phyloP scores from a whole-genome alignment of 2,329 filamentous ascomycete species.

The Xylaria sp. region DNA sequence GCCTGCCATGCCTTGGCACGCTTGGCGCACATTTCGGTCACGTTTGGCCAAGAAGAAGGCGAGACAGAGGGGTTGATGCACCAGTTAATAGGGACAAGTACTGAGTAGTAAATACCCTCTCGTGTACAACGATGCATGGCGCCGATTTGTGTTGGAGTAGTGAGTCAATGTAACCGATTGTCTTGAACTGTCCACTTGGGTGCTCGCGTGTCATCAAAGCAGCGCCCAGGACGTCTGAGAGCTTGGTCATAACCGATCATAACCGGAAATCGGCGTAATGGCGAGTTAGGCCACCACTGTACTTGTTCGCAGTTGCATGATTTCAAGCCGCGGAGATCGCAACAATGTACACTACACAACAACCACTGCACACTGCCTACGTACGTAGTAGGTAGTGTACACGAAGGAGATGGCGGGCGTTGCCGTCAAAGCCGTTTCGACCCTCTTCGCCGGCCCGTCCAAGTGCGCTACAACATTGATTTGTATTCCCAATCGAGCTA shows the following conservation, averaged over 20 bases:
- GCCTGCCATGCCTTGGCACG: constrained; percentile 46
- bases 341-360: neutral
- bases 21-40: constrained; percentile 46
- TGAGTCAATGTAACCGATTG: constrained; percentile 14
- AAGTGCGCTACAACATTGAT: neutral
- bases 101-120: neutral
- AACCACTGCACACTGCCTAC: neutral
- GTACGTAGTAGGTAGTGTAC: neutral
- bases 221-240: constrained; percentile 7
- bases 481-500: constrained; percentile 19
- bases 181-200: constrained; percentile 23
- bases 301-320: constrained; percentile 12
- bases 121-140: constrained; percentile 12
- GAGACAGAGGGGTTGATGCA: constrained; percentile 39
- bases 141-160: constrained; percentile 26
- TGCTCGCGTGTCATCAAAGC: constrained; percentile 30
- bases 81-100: neutral
- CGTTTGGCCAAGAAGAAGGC: constrained; percentile 32
- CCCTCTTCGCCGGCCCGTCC: constrained; percentile 14
- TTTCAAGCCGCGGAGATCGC: constrained; percentile 10
- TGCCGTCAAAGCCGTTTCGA: constrained; percentile 35
- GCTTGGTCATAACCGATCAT: constrained; percentile 7
- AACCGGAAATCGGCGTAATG: constrained; percentile 32
- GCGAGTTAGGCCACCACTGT: constrained; percentile 14
- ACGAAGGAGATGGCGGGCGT: constrained; percentile 24